Conservation (phyloP, 1,284 basidiomycete species). For the Tylopilus sp. region DNA sequence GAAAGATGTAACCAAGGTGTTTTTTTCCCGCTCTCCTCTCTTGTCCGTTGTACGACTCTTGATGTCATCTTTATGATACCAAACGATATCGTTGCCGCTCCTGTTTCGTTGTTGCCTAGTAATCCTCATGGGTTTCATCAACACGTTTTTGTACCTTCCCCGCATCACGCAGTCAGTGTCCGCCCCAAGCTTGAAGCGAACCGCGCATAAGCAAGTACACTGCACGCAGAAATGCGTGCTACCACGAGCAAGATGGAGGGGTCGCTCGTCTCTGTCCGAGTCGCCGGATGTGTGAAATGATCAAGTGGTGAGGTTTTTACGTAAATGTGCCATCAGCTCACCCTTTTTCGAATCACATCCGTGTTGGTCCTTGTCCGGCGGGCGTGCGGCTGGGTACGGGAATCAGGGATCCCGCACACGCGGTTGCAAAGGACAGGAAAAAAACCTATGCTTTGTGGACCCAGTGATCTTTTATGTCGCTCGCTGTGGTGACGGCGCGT, state of each 20-base stretch:
- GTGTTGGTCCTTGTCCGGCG: neutral
- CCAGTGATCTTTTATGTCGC: no score
- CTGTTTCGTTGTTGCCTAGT: no score
- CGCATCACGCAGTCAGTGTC: no score
- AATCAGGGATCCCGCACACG: neutral
- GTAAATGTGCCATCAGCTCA: neutral
- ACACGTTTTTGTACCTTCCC: no score
- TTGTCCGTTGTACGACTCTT: neutral
- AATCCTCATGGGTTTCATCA: no score
- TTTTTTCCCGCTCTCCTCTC: neutral
- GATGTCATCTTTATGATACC: conserved; percentile 3
- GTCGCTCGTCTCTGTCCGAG: no score
- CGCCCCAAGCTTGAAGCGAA: neutral
- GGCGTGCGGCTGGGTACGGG: neutral
- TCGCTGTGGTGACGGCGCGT: no score
- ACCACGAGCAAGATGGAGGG: no score
- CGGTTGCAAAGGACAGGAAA: neutral
- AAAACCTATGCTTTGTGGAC: neutral
- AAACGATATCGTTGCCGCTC: neutral
- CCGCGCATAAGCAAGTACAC: no score
- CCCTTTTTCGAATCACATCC: neutral
- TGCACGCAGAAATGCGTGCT: no score
- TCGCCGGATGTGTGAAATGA: neutral
- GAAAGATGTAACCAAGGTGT: neutral
- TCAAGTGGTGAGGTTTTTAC: neutral